Conservation (phyloP, 2,329 filamentous ascomycete species). For the Talaromyces sp. region DNA sequence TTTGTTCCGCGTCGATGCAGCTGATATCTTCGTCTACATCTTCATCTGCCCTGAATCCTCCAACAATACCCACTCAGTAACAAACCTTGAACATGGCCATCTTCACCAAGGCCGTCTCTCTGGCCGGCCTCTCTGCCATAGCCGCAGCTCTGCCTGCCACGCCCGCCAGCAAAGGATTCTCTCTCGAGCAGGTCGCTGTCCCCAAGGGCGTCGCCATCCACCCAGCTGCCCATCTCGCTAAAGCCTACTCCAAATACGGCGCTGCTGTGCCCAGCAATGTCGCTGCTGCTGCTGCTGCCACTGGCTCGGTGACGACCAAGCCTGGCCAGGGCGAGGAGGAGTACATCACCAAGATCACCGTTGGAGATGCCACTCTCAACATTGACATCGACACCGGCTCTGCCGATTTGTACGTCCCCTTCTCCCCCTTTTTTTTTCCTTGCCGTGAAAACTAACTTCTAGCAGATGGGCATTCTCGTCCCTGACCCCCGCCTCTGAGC, state of each 20-base stretch:
- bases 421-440: not conserved
- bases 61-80: not conserved
- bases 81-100: not conserved
- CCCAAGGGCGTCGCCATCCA: not conserved
- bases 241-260: not conserved
- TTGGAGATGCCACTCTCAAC: conserved; percentile 59
- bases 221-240: not conserved
- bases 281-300: not conserved
- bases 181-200: not conserved
- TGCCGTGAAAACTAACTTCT: not conserved
- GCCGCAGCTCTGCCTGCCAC: not conserved
- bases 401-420: conserved; percentile 56
- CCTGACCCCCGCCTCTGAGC: conserved; percentile 46
- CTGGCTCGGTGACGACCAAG: conserved; percentile 23
- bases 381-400: conserved; percentile 68
- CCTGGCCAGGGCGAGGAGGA: conserved; percentile 49
- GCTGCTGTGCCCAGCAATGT: not conserved
- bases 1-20: not conserved
- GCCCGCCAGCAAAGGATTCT: not conserved
- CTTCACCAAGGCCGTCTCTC: not conserved
- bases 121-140: not conserved
- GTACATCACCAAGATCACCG: conserved; percentile 56
- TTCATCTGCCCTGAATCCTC: not conserved
- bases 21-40: not conserved
- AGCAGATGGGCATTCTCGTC: conserved; percentile 61